Evolutionary conservation across 1,284 basidiomycete species (phyloP), one percentile per base, ranked within the genome.

Genomic region (Ganoderma leucocontextum): DNA sequence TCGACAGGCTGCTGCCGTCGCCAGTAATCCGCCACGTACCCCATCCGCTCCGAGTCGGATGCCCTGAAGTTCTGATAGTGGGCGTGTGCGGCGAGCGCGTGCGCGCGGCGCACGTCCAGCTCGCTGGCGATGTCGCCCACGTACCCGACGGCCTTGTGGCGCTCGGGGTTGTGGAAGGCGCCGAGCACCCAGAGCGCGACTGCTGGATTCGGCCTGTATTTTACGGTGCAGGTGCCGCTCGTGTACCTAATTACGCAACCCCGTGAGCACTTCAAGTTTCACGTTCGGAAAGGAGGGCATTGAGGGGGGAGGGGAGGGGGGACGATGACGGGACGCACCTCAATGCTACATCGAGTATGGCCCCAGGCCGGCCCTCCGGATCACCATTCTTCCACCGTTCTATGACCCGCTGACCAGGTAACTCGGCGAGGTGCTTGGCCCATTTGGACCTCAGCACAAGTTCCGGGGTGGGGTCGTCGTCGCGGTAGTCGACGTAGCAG

Each of bases 151-250:
- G 29, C 57, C 1, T 25, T 52, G n/a, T 62, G 42, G 42, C 60
- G 52, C 22, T 22, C n/a, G 1, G 65, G 63, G 12, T 71, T 61
- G 33, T 63, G 33, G 52, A 69, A 44, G 2, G 65, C 38, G 39
- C 63, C 63, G 41, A 71, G 70, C 12, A 64, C 39, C 39, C 42
- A 65, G 17, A 71, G 65, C 10, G 67, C 70, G n/a, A 62, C 67
- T 42, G 67, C 65, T 4, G 39, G 13, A 36, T 60, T 68, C 22
- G 38, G 38, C 19, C 59, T 66, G 39, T 39, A 44, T 35, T 53
- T 64, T 2, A 60, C 61, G 2, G 64, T 67, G 25, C 70, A 71
- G 7, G 47, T 25, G 2, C 64, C 67, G 36, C 65, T 66, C 5
- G 67, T 35, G 49, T 65, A 71, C 47, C 70, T 69, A 22, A 19